A percentile compares a stretch with the other conserved stretches of the same genome.
Conservation (phyloP, 176 grass and related monocot genomes). For the Avena sativa region DNA sequence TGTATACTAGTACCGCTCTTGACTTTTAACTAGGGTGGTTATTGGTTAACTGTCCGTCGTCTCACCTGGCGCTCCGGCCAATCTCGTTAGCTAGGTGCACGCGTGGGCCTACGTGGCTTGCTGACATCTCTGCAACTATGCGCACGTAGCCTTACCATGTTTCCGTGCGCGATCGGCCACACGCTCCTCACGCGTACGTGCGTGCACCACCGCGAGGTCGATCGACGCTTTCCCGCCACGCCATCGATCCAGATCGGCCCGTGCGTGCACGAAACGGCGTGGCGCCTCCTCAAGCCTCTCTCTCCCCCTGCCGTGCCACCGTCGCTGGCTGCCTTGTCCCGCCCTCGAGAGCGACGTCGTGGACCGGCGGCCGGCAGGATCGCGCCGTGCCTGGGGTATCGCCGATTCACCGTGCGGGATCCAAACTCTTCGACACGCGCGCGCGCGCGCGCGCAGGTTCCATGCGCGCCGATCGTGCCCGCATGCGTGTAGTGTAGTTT, state of each 20-base stretch:
- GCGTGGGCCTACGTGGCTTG: too few species aligned
- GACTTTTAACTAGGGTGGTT: too few species aligned
- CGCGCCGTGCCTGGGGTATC: not conserved
- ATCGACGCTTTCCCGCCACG: not conserved
- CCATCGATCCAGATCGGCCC: not conserved
- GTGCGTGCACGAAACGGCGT: not conserved
- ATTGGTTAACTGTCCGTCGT: too few species aligned
- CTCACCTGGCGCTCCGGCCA: not conserved
- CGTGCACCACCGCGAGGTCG: not conserved
- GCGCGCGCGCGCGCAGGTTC: not conserved
- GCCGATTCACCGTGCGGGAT: not conserved
- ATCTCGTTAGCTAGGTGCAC: not conserved
- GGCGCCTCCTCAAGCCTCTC: not conserved
- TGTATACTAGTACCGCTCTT: too few species aligned
- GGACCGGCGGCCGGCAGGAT: conserved; percentile 5
- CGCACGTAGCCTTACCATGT: not conserved
- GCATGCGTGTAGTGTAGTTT: not conserved
- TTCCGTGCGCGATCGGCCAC: not conserved
- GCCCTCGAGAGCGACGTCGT: conserved; percentile 31
- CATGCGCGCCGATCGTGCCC: not conserved
- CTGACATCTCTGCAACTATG: not conserved
- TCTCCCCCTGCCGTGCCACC: not conserved
- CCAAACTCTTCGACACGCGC: not conserved
- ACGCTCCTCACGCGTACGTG: not conserved
- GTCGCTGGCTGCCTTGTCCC: not conserved